Percentiles rank a stretch among this genome's conserved stretches.
These are phyloP conservation scores for Penicillium sp. DNA, from an alignment of 2,329 filamentous ascomycete genomes.

Conservation along the genomic window DNA sequence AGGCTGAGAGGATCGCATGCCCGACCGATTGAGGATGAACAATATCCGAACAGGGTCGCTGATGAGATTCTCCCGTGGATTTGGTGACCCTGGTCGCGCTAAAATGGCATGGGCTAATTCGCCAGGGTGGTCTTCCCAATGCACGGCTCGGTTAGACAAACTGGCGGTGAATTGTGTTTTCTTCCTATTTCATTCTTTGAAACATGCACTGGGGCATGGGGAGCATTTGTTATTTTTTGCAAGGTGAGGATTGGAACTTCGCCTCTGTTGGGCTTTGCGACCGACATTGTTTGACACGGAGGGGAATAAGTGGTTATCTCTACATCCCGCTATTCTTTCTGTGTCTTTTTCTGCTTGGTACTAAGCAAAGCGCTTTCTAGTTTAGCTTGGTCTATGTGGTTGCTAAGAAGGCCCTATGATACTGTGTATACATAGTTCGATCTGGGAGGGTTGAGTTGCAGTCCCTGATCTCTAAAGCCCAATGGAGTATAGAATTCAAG, in stretches of 20 bases:
- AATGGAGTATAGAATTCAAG: too few relatives aligned
- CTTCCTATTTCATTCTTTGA: conserved; percentile 3
- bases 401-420: too few relatives aligned
- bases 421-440: too few relatives aligned
- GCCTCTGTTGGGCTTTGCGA: not conserved
- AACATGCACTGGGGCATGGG: not conserved
- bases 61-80: not conserved
- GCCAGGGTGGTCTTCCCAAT: not conserved
- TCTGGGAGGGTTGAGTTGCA: too few relatives aligned
- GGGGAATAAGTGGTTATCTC: not conserved
- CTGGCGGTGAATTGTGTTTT: conserved; percentile 11
- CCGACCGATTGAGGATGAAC: not conserved
- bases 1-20: not conserved
- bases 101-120: conserved; percentile 1
- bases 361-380: too few relatives aligned
- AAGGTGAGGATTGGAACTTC: not conserved
- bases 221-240: not conserved
- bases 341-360: too few relatives aligned
- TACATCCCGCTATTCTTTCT: not conserved
- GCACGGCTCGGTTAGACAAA: conserved; percentile 1
- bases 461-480: too few relatives aligned
- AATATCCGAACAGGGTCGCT: conserved; percentile 4
- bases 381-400: too few relatives aligned
- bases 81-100: not conserved
- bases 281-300: not conserved